A percentile compares a stretch with the other conserved stretches of the same genome.
Conservation (phyloP, 176 grass and related monocot genomes). For the Themeda triandra region DNA sequence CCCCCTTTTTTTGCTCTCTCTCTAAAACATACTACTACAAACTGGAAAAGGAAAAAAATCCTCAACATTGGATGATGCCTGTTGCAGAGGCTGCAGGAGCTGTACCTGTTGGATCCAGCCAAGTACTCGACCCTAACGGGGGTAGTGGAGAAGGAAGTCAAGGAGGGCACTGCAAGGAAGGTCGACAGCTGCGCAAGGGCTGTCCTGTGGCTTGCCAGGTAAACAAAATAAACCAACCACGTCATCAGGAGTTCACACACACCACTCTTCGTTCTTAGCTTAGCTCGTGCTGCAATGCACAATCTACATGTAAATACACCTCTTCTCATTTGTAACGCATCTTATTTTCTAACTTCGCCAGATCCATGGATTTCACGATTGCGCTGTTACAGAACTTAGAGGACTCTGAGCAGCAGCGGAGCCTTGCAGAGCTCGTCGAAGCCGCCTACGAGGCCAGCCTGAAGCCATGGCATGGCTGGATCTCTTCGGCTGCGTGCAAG, state of each 20-base stretch:
- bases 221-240: not conserved
- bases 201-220: constrained; percentile 86
- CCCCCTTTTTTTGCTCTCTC: too few species aligned
- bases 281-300: too few species aligned
- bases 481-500: constrained; percentile 87
- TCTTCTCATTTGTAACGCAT: too few species aligned
- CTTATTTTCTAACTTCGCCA: constrained; percentile 12
- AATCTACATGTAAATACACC: too few species aligned
- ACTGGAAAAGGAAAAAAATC: too few species aligned
- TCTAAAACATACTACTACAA: too few species aligned
- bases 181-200: constrained; percentile 72
- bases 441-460: constrained; percentile 50
- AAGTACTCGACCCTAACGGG: constrained; percentile 48
- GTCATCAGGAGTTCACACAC: not conserved
- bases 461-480: constrained; percentile 92
- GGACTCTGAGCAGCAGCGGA: constrained; percentile 41
- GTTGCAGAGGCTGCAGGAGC: constrained; percentile 74
- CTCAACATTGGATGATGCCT: not conserved
- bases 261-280: not conserved
- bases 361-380: constrained; percentile 82
- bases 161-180: constrained; percentile 62
- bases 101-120: constrained; percentile 54
- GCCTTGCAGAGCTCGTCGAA: constrained; percentile 56
- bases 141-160: constrained; percentile 66
- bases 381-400: constrained; percentile 56